Conservation (phyloP, 2,329 filamentous ascomycete genomes). For the Talaromyces pinophilus region DNA sequence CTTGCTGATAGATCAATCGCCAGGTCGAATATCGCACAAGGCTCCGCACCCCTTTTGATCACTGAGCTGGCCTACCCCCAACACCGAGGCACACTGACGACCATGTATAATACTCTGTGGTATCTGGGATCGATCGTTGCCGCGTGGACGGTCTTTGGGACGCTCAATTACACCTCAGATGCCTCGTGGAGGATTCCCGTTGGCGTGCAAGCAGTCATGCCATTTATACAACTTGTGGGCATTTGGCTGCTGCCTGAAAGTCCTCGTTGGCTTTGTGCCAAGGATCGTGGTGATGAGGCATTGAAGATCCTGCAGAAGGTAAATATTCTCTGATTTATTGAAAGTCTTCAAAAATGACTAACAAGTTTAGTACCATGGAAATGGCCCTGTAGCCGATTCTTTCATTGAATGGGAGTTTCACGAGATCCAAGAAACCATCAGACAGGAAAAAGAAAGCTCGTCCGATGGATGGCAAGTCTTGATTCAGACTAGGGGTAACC, state of each 20-base stretch:
- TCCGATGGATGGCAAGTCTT: constrained; percentile 57
- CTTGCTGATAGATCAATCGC: neutral
- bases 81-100: constrained; percentile 27
- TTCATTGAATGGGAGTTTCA: constrained; percentile 35
- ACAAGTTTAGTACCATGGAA: neutral
- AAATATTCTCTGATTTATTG: constrained; percentile 9
- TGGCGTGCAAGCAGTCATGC: neutral
- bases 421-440: constrained; percentile 46
- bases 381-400: neutral
- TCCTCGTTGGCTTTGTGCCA: constrained; percentile 63
- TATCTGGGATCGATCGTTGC: constrained; percentile 46
- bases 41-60: constrained; percentile 16
- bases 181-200: neutral
- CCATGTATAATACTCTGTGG: constrained; percentile 29
- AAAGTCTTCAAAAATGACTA: neutral
- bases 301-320: constrained; percentile 55
- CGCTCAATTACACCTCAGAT: neutral
- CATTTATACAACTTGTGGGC: constrained; percentile 49
- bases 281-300: constrained; percentile 60
- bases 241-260: constrained; percentile 63
- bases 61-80: constrained; percentile 25
- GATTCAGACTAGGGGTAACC: constrained; percentile 36
- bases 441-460: constrained; percentile 51
- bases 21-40: constrained; percentile 3
- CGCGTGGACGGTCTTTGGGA: neutral